These are phyloP conservation scores for Nemania abortiva DNA, from an alignment of 2,329 filamentous ascomycete species.

Conservation along the genomic window DNA sequence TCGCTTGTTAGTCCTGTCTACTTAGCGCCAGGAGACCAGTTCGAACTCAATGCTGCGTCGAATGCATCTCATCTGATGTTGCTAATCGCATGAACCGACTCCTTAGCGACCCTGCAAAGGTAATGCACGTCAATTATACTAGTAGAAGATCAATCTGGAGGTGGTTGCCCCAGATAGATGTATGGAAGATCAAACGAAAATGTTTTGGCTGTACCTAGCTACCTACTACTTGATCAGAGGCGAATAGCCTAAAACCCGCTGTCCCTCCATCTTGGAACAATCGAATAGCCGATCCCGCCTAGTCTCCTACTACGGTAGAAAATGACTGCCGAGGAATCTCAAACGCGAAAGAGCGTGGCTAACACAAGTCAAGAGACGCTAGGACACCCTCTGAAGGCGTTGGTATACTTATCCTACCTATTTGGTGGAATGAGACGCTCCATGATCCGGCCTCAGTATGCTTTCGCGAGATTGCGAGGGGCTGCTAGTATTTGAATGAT, in stretches of 20 bases:
- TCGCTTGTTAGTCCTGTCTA: neutral
- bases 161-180: constrained; percentile 28
- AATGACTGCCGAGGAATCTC: neutral
- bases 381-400: neutral
- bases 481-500: constrained; percentile 7
- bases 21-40: neutral
- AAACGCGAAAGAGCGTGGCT: neutral
- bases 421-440: neutral
- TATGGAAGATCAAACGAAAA: constrained; percentile 32
- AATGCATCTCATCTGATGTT: constrained; percentile 13
- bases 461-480: constrained; percentile 3
- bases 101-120: neutral
- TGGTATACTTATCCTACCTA: neutral
- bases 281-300: neutral
- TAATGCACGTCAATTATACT: constrained; percentile 1
- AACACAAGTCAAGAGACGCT: neutral
- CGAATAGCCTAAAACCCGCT: constrained; percentile 26
- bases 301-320: neutral
- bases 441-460: neutral
- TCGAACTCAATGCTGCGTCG: constrained; percentile 11
- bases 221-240: constrained; percentile 4
- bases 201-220: constrained; percentile 3
- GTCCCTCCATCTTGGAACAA: neutral
- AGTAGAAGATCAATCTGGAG: neutral
- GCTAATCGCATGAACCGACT: constrained; percentile 26